Evolutionary conservation across 2,329 filamentous ascomycete species (phyloP).

Genomic region (Aureobasidium zeae): DNA sequence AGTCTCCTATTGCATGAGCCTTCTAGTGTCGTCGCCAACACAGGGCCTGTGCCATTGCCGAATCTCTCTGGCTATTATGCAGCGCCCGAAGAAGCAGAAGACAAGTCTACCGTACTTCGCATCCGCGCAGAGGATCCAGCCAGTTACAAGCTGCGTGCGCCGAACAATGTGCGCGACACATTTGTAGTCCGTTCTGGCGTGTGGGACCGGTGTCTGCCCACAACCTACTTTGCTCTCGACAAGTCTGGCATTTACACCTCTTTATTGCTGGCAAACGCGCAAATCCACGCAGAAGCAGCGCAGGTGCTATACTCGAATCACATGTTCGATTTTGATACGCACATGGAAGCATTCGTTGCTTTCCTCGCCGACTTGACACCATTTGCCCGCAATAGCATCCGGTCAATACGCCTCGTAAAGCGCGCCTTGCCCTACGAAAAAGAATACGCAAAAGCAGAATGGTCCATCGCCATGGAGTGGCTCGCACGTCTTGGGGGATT

Average conservation of each 20-base stretch:
- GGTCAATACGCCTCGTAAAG: constrained; percentile 47
- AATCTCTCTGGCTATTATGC: constrained; percentile 27
- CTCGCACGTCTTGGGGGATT: constrained; percentile 37
- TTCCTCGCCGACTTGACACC: constrained; percentile 51
- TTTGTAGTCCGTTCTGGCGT: constrained; percentile 36
- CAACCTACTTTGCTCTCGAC: constrained; percentile 47
- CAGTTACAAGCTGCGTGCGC: constrained; percentile 24
- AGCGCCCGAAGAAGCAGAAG: constrained; percentile 22
- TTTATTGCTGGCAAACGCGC: constrained; percentile 27
- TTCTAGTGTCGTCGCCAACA: constrained; percentile 17
- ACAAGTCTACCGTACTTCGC: constrained; percentile 28
- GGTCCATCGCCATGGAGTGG: constrained; percentile 44
- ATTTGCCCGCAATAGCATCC: constrained; percentile 39
- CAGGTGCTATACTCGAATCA: constrained; percentile 48
- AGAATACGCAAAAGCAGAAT: constrained; percentile 49
- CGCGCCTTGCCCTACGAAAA: constrained; percentile 44
- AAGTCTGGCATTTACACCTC: constrained; percentile 24
- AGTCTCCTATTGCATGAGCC: constrained; percentile 34
- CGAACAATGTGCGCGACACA: constrained; percentile 27
- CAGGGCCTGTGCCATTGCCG: constrained; percentile 23
- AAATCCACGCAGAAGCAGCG: constrained; percentile 47
- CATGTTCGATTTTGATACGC: constrained; percentile 50
- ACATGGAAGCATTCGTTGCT: constrained; percentile 51
- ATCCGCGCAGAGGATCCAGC: constrained; percentile 38
- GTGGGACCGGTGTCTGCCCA: constrained; percentile 36